Base-by-base conservation (phyloP, 805 yeast species). In the Schizosaccharomyces octosporus region DNA sequence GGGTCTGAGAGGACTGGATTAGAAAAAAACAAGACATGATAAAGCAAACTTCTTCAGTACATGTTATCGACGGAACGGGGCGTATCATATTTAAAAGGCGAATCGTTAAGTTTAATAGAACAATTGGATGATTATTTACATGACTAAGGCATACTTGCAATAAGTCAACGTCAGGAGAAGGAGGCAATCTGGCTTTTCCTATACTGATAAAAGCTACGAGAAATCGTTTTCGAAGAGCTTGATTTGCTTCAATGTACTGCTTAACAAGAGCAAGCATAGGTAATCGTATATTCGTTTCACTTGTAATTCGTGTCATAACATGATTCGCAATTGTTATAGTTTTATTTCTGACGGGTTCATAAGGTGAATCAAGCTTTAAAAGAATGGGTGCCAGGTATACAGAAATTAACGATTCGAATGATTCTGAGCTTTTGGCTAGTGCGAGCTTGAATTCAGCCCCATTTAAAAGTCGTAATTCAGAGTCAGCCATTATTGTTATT, bases 391-490 rank as follows among this genome's bases (percentile, higher is more conserved):
- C 77, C 55, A 90, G 74, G 67, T 84, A 90, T 0, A 79, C 71
- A 11, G 76, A 75, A 51, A 93, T 69, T 4, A 82, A 72, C 1
- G 77, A 68, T 67, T 84, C 82, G 62, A 88, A 78, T 67, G 84
- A 84, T 2, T 71, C 75, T 59, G 83, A 84, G 0, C 82, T 74
- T 59, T 79, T 79, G 0, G 97, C 86, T 54, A 90, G 72, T 0
- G 94, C 90, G 21, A 90, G 75, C 48, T 87, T 75, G 59, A 89
- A 78, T 70, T 89, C 97, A 0, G 86, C 96, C 6, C 36, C 55
- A 21, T 59, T 42, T 17, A 57, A 51, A 6, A 51, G 36, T 24
- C 57, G 7, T 17, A 51, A 51, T 51, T 51, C 57, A 5, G 7
- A 15, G 6, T 21, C 57, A 27, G 57, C 57, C 57, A 51, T 51